These are phyloP conservation scores for Beauveria brongniartii DNA, from an alignment of 2,329 filamentous ascomycete genomes.

Conservation along the genomic window DNA sequence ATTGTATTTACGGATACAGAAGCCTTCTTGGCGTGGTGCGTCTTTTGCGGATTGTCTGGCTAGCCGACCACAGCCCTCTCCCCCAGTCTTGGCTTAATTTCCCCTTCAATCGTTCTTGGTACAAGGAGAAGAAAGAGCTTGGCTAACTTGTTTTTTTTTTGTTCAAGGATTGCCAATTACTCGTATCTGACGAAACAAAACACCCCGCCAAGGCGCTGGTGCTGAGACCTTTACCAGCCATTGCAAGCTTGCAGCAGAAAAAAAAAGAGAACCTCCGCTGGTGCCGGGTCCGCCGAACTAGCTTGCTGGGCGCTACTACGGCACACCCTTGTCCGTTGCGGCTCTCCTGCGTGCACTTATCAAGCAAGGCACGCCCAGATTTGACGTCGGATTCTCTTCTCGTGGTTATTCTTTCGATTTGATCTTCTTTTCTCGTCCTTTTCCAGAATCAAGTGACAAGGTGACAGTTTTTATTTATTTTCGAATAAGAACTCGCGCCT, in stretches of 20 bases:
- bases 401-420: background rate
- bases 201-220: background rate
- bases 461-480: too few species aligned
- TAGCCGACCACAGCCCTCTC: background rate
- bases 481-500: too few species aligned
- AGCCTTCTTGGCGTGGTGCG: too few species aligned
- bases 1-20: too few species aligned
- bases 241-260: background rate
- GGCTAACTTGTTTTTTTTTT: background rate
- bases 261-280: conserved; percentile 1
- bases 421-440: background rate
- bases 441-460: too few species aligned
- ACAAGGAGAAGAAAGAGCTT: background rate
- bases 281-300: conserved; percentile 9
- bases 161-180: background rate
- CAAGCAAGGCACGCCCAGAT: background rate
- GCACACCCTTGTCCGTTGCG: conserved; percentile 1
- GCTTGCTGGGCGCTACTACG: background rate
- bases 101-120: background rate
- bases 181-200: background rate
- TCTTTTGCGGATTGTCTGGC: background rate
- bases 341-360: background rate
- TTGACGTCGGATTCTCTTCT: background rate
- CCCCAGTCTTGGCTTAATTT: background rate
- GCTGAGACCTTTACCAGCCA: background rate